Conservation (phyloP, 495 filamentous ascomycete genomes). For the Sphaerosporella brunnea region DNA sequence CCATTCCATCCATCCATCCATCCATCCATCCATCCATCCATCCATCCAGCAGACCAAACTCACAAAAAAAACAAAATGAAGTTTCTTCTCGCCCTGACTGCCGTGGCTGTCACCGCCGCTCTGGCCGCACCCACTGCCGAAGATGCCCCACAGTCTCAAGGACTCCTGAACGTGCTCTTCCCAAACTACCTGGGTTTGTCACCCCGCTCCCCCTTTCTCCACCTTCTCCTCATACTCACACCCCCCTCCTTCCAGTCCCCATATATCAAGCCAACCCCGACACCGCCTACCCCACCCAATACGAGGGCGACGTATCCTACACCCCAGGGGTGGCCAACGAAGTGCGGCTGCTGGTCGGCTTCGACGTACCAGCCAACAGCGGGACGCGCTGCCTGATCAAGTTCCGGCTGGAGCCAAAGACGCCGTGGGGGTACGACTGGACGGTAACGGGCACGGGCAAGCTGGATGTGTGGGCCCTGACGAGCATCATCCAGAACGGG, state of each 20-base stretch:
- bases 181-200: constrained; percentile 1
- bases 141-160: neutral
- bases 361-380: constrained; percentile 1
- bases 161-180: neutral
- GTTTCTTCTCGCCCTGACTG: no score
- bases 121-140: neutral
- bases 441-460: constrained; percentile 1
- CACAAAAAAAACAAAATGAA: no score
- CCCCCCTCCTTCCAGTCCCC: neutral
- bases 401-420: neutral
- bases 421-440: neutral
- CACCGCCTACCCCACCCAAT: neutral
- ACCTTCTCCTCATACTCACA: neutral
- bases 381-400: constrained; percentile 6
- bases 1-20: no score
- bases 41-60: no score
- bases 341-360: constrained; percentile 3
- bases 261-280: neutral
- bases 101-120: neutral
- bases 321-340: neutral
- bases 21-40: no score
- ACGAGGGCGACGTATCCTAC: neutral
- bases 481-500: neutral
- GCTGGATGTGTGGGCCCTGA: constrained; percentile 6
- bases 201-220: neutral